A percentile compares a stretch with the other conserved stretches of the same genome.
phyloP scores from a whole-genome alignment of 352 stramenopile genomes.

The Phytophthora idaei region DNA sequence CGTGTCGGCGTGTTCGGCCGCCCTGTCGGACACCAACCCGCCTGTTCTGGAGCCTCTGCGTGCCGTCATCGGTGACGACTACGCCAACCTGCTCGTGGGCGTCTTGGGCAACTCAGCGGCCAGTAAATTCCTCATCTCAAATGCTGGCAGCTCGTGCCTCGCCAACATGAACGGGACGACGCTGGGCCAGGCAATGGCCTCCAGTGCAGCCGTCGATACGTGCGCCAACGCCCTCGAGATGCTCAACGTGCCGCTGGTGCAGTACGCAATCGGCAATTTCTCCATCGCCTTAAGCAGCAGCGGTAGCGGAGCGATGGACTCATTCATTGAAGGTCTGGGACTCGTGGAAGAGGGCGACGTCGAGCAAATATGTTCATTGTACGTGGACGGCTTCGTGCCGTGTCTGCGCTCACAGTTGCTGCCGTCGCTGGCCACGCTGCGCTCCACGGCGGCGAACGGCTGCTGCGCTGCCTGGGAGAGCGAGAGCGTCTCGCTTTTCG shows the following conservation, averaged over 20 bases:
- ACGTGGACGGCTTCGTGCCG: constrained; percentile 50
- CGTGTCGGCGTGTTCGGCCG: constrained; percentile 34
- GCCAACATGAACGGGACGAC: constrained; percentile 65
- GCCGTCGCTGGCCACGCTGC: constrained; percentile 56
- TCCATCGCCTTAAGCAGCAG: constrained; percentile 27
- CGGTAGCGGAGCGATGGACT: constrained; percentile 14
- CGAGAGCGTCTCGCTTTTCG: constrained; percentile 46
- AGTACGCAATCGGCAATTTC: constrained; percentile 47
- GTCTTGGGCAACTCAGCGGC: constrained; percentile 37
- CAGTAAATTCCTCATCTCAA: constrained; percentile 44
- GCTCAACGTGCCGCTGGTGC: constrained; percentile 48
- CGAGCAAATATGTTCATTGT: constrained; percentile 59
- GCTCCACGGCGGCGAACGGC: constrained; percentile 46
- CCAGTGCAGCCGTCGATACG: constrained; percentile 40
- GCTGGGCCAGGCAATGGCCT: constrained; percentile 41
- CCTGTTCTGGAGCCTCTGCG: constrained; percentile 37
- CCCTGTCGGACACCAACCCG: constrained; percentile 31
- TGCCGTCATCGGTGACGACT: constrained; percentile 29
- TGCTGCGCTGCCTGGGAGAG: constrained; percentile 63
- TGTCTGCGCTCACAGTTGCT: constrained; percentile 60
- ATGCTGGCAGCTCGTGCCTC: constrained; percentile 55
- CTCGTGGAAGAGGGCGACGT: constrained; percentile 41
- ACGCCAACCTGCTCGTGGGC: constrained; percentile 27
- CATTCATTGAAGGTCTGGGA: constrained; percentile 28
- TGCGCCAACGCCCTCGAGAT: constrained; percentile 45